phyloP scores from a whole-genome alignment of 2,329 filamentous ascomycete genomes.

The Fusarium sp. region DNA sequence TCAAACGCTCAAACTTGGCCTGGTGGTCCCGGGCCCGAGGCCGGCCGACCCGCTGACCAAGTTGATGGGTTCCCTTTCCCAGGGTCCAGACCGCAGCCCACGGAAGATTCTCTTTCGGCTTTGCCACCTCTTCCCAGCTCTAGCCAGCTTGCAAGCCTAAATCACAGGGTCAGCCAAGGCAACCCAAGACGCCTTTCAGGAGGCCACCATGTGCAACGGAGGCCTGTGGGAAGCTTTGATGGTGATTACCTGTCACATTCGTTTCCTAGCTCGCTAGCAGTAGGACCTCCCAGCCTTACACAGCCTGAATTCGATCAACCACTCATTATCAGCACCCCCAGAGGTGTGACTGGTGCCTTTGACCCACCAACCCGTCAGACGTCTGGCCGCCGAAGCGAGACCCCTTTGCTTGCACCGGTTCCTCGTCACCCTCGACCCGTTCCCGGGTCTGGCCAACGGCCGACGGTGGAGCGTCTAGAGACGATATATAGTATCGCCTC shows the following conservation, averaged over 20 bases:
- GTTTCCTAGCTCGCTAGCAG: conserved; percentile 37
- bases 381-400: conserved; percentile 52
- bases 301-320: conserved; percentile 59
- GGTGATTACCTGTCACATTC: conserved; percentile 35
- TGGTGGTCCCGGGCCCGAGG: conserved; percentile 45
- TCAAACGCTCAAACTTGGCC: conserved; percentile 62
- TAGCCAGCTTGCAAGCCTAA: conserved; percentile 54
- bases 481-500: conserved; percentile 61
- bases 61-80: conserved; percentile 55
- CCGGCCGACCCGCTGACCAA: conserved; percentile 31
- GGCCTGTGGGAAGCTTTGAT: conserved; percentile 53
- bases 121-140: conserved; percentile 54
- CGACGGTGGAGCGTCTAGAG: conserved; percentile 66
- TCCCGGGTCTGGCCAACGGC: conserved; percentile 50
- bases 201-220: conserved; percentile 55
- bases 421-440: conserved; percentile 62
- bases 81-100: conserved; percentile 50
- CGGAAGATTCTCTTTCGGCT: conserved; percentile 49
- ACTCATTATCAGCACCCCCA: conserved; percentile 71
- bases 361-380: conserved; percentile 56
- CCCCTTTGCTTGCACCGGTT: conserved; percentile 65
- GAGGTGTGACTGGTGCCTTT: conserved; percentile 65
- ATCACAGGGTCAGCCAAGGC: conserved; percentile 53
- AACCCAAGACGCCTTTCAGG: conserved; percentile 58
- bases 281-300: conserved; percentile 15